phyloP scores from a whole-genome alignment of 257 asterid species.

The Sherardia arvensis region DNA sequence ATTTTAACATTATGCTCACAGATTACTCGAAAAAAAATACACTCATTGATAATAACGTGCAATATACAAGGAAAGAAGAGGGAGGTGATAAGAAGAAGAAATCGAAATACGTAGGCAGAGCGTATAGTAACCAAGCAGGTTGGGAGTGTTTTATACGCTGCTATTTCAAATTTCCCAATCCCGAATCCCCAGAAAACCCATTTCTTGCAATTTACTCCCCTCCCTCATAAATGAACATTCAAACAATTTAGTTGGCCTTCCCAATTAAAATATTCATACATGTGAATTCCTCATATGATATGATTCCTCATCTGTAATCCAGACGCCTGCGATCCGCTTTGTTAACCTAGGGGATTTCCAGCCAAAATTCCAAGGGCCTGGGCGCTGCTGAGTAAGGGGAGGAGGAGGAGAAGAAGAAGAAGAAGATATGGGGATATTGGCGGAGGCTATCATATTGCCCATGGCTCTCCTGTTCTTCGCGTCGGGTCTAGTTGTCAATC shows the following conservation, averaged over 20 bases:
- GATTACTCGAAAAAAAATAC: neutral
- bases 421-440: slow-evolving; percentile 36
- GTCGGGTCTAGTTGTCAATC: slow-evolving; percentile 72
- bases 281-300: neutral
- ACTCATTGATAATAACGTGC: neutral
- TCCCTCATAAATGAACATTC: neutral
- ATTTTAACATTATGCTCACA: too few relatives aligned
- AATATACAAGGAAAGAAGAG: neutral
- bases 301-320: neutral
- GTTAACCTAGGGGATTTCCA: neutral
- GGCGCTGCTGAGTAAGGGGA: neutral
- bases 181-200: neutral
- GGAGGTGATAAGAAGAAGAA: neutral
- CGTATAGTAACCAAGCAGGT: too few relatives aligned
- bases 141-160: neutral
- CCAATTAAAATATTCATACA: neutral
- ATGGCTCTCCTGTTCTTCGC: slow-evolving; percentile 77
- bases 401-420: too few relatives aligned
- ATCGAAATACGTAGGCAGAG: neutral
- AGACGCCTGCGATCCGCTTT: neutral
- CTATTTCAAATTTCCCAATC: neutral
- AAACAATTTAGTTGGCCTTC: neutral
- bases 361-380: neutral
- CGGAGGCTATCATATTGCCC: slow-evolving; percentile 72
- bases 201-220: neutral